Evolutionary conservation across 2,329 filamentous ascomycete genomes (phyloP), one percentile per base, ranked within the genome.

Genomic region (Rosellinia necatrix): DNA sequence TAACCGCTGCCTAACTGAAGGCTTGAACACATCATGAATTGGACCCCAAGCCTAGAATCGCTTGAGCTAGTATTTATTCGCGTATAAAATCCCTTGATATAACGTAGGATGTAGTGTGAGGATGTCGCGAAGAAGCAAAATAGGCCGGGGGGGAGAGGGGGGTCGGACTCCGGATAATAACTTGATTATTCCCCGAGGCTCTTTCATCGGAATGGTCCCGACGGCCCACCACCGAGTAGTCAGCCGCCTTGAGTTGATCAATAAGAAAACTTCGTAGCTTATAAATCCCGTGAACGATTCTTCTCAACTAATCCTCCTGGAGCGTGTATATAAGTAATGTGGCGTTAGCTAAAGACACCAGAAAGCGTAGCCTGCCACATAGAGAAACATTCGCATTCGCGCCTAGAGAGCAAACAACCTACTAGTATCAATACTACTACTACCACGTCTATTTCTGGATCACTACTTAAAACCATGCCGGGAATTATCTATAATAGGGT

Each of bases 251-350:
- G 29, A 17, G 24, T 4, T 40, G 40, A 46, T 49, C 21, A 49
- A 50, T 55, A 55, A 54, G 40, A 42, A 22, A 29, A 21, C 3
- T 17, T 22, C 2, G 10, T n/a, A 6, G 56, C 50, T 58, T 58
- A 58, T 54, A 55, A 58, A 58, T 55, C 37, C 17, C 13, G 3
- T 12, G 2, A 48, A 30, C 2, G 12, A 8, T 37, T 29, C 34
- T 27, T 10, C 15, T 15, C 21, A 27, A 22, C 27, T 4, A 6
- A 50, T 44, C 17, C 10, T 57, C 22, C 24, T 24, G 12, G 3
- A 22, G 6, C 7, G 10, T 35, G 21, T 17, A 35, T 53, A 53
- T 53, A 52, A 37, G 34, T 53, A 41, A 6, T 13, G 25, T 17
- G 19, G 15, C 42, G 19, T 21, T 21, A 27, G 3, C 8, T 17